Evolutionary conservation across 2,329 filamentous ascomycete species (phyloP), one percentile per base, ranked within the genome.

Genomic region (Fusarium falciforme): DNA sequence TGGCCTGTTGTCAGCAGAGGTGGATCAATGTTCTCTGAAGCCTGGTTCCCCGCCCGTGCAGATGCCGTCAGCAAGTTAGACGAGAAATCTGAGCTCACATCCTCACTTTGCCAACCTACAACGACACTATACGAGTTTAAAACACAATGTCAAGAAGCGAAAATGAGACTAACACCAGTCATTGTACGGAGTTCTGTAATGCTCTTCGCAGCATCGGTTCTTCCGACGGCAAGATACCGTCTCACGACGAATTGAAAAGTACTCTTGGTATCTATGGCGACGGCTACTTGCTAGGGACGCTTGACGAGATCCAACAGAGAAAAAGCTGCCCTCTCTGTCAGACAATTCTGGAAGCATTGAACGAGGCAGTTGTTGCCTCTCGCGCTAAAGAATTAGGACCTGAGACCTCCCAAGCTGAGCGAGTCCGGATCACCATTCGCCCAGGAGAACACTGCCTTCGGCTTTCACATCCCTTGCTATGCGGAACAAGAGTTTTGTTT

Each of bases 401-500:
- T 14, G 17, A 55, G 8, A 2, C 22, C 16, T 8, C 9, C 17
- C 8, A 31, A 17, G 22, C 35, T 2, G 35, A 61, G 36, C 14
- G 12, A 14, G 25, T 65, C 4, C 55, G 36, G 8, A 25, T 68
- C 25, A 12, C 40, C 8, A 27, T 61, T 1, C 55, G 57, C 11
- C 47, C 47, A 1, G 36, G 22, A 8, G 61, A 66, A 38, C 31
- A 61, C 31, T 66, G 57, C n/a, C 47, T 68, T 17, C 38, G 47
- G 4, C 16, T 68, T 7, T 61, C 55, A 4, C 44, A 65, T 12
- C 47, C 55, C 11, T 61, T 49, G 11, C 36, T 6, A 9, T 10
- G 40, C 12, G 66, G 55, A 20, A 65, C 55, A 11, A 63, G 66
- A 22, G n/a, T 66, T 6, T 40, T 61, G 25, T 66, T 68, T n/a